Conservation (phyloP, 768 basidiomycete species). For the Lentinus tigrinus region DNA sequence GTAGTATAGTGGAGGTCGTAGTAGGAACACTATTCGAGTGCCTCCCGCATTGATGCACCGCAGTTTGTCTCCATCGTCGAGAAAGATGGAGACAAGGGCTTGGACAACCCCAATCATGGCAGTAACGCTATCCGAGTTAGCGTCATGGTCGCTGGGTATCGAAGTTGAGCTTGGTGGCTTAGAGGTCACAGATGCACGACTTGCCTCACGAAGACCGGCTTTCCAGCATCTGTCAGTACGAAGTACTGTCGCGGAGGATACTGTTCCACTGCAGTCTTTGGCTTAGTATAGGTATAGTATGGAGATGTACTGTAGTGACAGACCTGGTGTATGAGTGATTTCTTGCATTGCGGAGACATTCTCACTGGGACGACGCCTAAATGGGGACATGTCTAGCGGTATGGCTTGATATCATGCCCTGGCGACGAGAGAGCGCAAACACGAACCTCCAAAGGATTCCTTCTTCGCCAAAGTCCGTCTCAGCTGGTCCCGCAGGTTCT, state of each 20-base stretch:
- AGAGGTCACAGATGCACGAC: not conserved
- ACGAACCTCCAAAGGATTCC: conserved; percentile 48
- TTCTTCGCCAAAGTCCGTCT: conserved; percentile 61
- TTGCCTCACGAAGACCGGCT: conserved; percentile 93
- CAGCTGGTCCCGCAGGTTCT: conserved; percentile 66
- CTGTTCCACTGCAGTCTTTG: conserved; percentile 8
- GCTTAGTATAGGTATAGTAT: not conserved
- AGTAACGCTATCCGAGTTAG: conserved; percentile 65
- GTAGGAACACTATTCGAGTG: conserved; percentile 82
- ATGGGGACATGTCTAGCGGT: not conserved
- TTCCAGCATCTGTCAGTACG: conserved; percentile 92
- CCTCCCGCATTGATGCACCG: conserved; percentile 81
- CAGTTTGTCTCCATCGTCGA: conserved; percentile 86
- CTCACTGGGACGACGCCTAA: conserved; percentile 3
- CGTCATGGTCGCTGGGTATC: conserved; percentile 42
- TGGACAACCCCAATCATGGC: conserved; percentile 91
- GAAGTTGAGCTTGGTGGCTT: not conserved
- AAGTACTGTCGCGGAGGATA: conserved; percentile 62
- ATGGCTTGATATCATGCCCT: not conserved
- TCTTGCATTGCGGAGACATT: conserved; percentile 35
- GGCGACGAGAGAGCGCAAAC: too few relatives aligned
- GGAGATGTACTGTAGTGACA: not conserved
- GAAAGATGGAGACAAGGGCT: conserved; percentile 92
- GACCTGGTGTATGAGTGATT: conserved; percentile 39
- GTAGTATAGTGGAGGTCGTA: conserved; percentile 88